Evolutionary conservation across 192 early-diverging fungal species (phyloP).

Genomic region (Rhizoclosmatium sp.): DNA sequence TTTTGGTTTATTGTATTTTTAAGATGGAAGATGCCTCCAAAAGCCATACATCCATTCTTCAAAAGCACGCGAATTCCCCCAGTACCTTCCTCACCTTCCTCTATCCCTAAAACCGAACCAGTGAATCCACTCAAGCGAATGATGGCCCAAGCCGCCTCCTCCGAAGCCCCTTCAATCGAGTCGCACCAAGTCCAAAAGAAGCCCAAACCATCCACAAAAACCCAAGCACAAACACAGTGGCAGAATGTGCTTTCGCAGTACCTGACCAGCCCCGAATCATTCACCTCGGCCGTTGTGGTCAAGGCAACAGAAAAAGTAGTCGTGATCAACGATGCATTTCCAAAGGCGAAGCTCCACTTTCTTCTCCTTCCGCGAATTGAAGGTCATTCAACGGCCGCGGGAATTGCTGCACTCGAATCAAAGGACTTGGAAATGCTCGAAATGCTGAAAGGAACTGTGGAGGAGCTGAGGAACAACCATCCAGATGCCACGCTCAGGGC

Average conservation of each 20-base stretch:
- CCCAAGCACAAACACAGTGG: slow-evolving; percentile 26
- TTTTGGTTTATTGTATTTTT: too few relatives aligned
- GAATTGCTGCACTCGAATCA: slow-evolving; percentile 34
- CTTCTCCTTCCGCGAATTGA: slow-evolving; percentile 59
- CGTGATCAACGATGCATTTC: slow-evolving; percentile 62
- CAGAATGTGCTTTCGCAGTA: slow-evolving; percentile 50
- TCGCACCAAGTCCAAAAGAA: not conserved
- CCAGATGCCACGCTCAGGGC: slow-evolving; percentile 52
- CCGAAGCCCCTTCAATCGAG: not conserved
- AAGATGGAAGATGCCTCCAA: too few relatives aligned
- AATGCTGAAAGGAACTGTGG: slow-evolving; percentile 35
- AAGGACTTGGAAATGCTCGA: slow-evolving; percentile 44
- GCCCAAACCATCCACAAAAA: not conserved
- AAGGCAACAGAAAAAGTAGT: slow-evolving; percentile 54
- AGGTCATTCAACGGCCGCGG: slow-evolving; percentile 44
- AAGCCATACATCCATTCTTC: too few relatives aligned
- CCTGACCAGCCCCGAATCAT: slow-evolving; percentile 48
- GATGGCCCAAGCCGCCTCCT: not conserved
- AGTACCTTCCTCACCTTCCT: too few relatives aligned
- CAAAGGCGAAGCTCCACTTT: slow-evolving; percentile 58
- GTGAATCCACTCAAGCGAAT: not conserved
- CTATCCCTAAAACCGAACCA: too few relatives aligned
- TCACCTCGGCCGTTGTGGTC: slow-evolving; percentile 45
- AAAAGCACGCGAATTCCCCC: too few relatives aligned
- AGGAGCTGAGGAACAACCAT: slow-evolving; percentile 23